Evolutionary conservation across 345 rosid species (phyloP), one percentile per base, ranked within the genome.

Genomic region (Eucalyptus marginata): DNA sequence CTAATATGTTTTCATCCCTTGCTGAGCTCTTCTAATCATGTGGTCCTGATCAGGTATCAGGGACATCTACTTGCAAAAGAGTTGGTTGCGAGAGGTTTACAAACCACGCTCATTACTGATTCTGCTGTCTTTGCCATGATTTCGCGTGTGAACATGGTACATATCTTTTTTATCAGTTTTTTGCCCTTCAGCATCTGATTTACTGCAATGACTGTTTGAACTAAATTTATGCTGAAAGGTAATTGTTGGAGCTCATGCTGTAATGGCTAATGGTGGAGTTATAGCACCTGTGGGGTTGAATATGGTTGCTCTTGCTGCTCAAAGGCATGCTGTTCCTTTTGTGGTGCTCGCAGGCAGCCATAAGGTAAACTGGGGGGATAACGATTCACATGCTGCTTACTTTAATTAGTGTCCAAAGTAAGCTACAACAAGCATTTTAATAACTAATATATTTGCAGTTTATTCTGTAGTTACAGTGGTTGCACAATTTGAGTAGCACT

Each of bases 51-150:
- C 90, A 98, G 99, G 95, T 98, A 95, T 94, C 97, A 96, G 92
- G 99, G 99, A 64, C 99, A 98, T 92, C 93, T 94, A 46, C 95
- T 98, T 86, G 99, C 99, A 46, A 96, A 96, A 91, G 99, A 97
- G 89, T 92, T 98, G 94, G 99, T 96, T 86, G 92, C 97, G 62
- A 95, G 99, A 94, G 99, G 99, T 80, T 90, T 98, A 88, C 99
- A 96, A 91, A 98, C 99, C 91, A 96, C 99, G 14, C 90, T 98
- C 88, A 97, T 98, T 90, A 94, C 99, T 3, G 99, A 97, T 91
- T 97, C 99, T 90, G 99, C 99, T 86, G 99, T 97, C 89, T 98
- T 98, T 94, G 99, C 99, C 90, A 96, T 98, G 95, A 96, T 98
- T 90, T 98, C 99, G 76, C 94, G 99, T 92, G 99, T 97, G 89